Evolutionary conservation across 1,284 basidiomycete genomes (phyloP).

Genomic region (Microbotryomycetes sp.): DNA sequence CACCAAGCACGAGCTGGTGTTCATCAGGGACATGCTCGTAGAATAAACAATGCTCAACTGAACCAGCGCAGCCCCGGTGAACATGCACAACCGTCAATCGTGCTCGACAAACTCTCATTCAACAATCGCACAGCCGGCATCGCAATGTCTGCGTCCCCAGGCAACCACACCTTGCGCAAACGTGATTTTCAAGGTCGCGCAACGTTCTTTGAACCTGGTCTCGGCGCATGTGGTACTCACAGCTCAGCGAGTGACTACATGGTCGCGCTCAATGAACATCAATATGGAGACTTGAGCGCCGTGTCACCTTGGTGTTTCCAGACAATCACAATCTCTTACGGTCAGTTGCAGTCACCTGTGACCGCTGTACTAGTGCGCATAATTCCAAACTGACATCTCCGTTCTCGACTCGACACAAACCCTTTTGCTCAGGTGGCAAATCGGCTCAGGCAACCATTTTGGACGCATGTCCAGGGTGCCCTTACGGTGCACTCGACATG

Average conservation of each 20-base stretch:
- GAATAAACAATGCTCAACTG: neutral
- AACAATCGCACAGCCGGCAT: neutral
- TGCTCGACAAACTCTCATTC: neutral
- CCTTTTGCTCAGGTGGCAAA: conserved; percentile 48
- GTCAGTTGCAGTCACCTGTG: conserved; percentile 20
- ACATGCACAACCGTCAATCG: too few relatives aligned
- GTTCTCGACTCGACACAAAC: neutral
- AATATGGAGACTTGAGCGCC: conserved; percentile 31
- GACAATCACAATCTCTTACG: conserved; percentile 57
- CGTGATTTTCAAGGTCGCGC: conserved; percentile 20
- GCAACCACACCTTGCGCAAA: conserved; percentile 13
- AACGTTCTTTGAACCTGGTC: conserved; percentile 23
- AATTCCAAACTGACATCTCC: too few relatives aligned
- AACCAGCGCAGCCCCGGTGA: neutral
- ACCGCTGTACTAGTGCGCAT: neutral
- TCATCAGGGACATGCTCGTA: neutral
- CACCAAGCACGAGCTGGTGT: neutral
- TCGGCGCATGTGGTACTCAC: conserved; percentile 26
- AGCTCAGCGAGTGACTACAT: conserved; percentile 16
- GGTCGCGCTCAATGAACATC: conserved; percentile 27
- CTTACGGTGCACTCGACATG: conserved; percentile 67
- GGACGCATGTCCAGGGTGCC: conserved; percentile 65
- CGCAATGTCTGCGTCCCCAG: neutral
- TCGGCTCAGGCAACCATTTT: conserved; percentile 56
- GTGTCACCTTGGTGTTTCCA: conserved; percentile 51